phyloP scores from a whole-genome alignment of 1,284 basidiomycete species.

The Marasmius oreades region DNA sequence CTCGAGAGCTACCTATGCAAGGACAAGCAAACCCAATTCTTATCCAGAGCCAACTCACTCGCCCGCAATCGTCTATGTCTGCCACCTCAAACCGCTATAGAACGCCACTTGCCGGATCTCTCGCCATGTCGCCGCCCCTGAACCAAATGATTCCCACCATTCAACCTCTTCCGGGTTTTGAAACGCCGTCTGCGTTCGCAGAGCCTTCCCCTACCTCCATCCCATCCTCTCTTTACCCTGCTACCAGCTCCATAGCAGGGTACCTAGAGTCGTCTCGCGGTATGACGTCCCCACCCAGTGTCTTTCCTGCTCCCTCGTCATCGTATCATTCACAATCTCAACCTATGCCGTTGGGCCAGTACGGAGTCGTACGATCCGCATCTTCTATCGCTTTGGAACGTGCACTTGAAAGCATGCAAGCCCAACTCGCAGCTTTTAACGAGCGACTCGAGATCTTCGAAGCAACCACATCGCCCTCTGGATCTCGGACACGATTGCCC shows the following conservation, averaged over 20 bases:
- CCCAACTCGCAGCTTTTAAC: slow-evolving; percentile 83
- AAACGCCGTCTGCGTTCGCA: slow-evolving; percentile 71
- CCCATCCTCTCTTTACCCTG: slow-evolving; percentile 38
- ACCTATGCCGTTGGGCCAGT: slow-evolving; percentile 29
- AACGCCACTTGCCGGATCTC: slow-evolving; percentile 66
- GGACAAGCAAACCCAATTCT: slow-evolving; percentile 28
- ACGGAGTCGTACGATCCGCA: slow-evolving; percentile 34
- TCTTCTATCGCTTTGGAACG: slow-evolving; percentile 56
- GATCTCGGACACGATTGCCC: slow-evolving; percentile 33
- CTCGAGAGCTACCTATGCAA: slow-evolving; percentile 36
- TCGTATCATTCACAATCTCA: slow-evolving; percentile 32
- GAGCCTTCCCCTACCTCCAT: slow-evolving; percentile 38
- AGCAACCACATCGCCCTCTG: slow-evolving; percentile 32
- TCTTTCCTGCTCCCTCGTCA: slow-evolving; percentile 35
- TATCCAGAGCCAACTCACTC: slow-evolving; percentile 38
- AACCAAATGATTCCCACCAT: slow-evolving; percentile 29
- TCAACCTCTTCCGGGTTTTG: slow-evolving; percentile 71
- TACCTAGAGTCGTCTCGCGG: slow-evolving; percentile 34
- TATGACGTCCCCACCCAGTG: slow-evolving; percentile 30
- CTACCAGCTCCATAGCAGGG: slow-evolving; percentile 32
- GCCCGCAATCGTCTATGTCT: slow-evolving; percentile 71
- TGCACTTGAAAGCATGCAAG: slow-evolving; percentile 82
- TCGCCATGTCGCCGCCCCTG: slow-evolving; percentile 54
- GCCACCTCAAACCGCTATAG: slow-evolving; percentile 60
- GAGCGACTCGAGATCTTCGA: slow-evolving; percentile 85